Conservation (phyloP, 73 alveolate genomes). For the Paramecium caudatum region DNA sequence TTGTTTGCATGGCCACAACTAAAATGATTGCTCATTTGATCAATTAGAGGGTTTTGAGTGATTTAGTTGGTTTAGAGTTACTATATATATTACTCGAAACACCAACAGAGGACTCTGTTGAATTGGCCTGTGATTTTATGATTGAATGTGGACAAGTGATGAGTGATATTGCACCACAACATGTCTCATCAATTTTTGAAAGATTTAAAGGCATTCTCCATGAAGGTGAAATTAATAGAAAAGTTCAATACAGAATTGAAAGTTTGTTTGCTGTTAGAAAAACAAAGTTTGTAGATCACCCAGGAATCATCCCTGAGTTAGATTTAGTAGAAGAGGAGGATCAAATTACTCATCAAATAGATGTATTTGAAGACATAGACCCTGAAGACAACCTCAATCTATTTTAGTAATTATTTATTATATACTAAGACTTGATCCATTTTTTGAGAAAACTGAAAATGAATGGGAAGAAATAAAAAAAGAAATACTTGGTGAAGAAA, state of each 20-base stretch:
- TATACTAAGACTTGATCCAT: too few relatives aligned
- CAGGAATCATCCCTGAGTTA: slow-evolving; percentile 97
- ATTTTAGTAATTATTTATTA: too few relatives aligned
- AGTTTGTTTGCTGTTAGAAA: slow-evolving; percentile 95
- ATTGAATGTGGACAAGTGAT: slow-evolving; percentile 99
- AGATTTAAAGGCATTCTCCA: slow-evolving; percentile 91
- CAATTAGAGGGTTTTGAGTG: slow-evolving; percentile 96
- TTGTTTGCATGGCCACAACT: slow-evolving; percentile 94
- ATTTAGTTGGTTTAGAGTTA: slow-evolving; percentile 95
- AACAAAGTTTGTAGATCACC: slow-evolving; percentile 92
- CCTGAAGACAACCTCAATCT: slow-evolving; percentile 95
- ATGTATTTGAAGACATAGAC: slow-evolving; percentile 94
- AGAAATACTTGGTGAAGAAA: slow-evolving; percentile 97
- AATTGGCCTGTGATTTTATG: slow-evolving; percentile 93
- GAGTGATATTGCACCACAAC: slow-evolving; percentile 94
- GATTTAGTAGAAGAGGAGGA: slow-evolving; percentile 99
- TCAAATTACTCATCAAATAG: slow-evolving; percentile 96
- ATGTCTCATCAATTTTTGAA: slow-evolving; percentile 97
- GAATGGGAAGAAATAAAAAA: slow-evolving; percentile 96
- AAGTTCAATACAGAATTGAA: slow-evolving; percentile 98
- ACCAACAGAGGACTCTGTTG: slow-evolving; percentile 97
- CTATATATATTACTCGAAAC: slow-evolving; percentile 93
- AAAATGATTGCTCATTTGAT: slow-evolving; percentile 99
- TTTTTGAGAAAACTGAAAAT: slow-evolving; percentile 94
- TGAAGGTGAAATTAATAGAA: slow-evolving; percentile 87